A percentile compares a stretch with the other conserved stretches of the same genome.
Conservation (phyloP, 345 rosid genomes). For the Chamaenerion angustifolium region DNA sequence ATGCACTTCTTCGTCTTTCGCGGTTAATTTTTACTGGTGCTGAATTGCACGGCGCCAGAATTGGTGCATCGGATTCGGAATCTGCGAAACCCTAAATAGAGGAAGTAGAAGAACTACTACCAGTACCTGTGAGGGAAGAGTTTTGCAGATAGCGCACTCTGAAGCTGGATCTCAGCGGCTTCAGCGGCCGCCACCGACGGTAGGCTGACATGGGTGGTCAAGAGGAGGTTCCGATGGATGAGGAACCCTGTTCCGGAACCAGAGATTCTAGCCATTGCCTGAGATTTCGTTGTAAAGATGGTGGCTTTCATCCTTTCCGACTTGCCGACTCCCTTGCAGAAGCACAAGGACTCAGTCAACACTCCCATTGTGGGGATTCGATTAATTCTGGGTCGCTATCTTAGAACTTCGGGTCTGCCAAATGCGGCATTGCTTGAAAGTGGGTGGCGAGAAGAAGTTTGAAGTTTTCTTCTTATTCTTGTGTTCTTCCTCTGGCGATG, state of each 20-base stretch:
- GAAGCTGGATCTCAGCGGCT: conserved; percentile 62
- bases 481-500: no score
- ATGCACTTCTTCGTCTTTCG: no score
- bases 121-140: conserved; percentile 82
- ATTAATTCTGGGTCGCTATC: no score
- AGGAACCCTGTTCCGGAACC: conserved; percentile 52
- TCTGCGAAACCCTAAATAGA: no score
- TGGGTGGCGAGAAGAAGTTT: no score
- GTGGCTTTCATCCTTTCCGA: conserved; percentile 78
- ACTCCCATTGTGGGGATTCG: conserved; percentile 36
- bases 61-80: no score
- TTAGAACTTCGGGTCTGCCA: no score
- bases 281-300: conserved; percentile 11
- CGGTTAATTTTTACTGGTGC: no score
- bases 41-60: no score
- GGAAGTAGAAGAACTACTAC: no score
- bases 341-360: conserved; percentile 66
- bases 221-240: conserved; percentile 77
- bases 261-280: conserved; percentile 25
- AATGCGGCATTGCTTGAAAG: no score
- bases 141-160: conserved; percentile 50
- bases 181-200: conserved; percentile 78
- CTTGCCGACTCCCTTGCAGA: conserved; percentile 84
- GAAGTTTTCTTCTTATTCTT: no score
- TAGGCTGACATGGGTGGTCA: conserved; percentile 69